A percentile compares a stretch with the other conserved stretches of the same genome.
Conservation (phyloP, 495 filamentous ascomycete species). For the Talaromyces adpressus region DNA sequence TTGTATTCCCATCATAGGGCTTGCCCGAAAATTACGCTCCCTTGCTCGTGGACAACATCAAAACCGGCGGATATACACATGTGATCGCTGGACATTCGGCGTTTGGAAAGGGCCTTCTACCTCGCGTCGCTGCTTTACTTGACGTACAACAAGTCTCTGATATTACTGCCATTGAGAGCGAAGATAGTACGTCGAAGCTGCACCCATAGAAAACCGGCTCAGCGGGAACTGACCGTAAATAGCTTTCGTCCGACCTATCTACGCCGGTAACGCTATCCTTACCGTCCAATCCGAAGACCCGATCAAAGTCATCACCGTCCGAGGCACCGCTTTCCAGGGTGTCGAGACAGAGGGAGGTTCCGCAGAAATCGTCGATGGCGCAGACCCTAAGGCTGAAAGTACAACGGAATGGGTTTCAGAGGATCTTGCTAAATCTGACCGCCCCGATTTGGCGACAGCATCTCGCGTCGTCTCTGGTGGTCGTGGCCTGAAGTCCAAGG, state of each 20-base stretch:
- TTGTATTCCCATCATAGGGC: constrained; percentile 44
- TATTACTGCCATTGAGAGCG: constrained; percentile 76
- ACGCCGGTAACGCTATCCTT: constrained; percentile 93
- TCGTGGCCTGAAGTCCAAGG: constrained; percentile 91
- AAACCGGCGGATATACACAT: constrained; percentile 87
- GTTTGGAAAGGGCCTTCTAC: constrained; percentile 93
- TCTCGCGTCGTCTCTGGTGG: constrained; percentile 87
- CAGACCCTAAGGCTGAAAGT: constrained; percentile 55
- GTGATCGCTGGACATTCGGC: constrained; percentile 86
- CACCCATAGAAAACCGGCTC: neutral
- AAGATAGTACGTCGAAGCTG: constrained; percentile 57
- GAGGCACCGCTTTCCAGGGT: constrained; percentile 78
- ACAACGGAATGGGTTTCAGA: constrained; percentile 88
- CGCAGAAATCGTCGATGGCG: constrained; percentile 39
- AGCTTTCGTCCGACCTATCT: constrained; percentile 93
- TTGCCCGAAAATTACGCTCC: constrained; percentile 94
- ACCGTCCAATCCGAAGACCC: constrained; percentile 88
- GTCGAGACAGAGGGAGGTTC: constrained; percentile 42
- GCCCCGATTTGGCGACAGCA: constrained; percentile 91
- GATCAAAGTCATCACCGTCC: constrained; percentile 85
- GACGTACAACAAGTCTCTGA: constrained; percentile 92
- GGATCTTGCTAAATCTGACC: constrained; percentile 83
- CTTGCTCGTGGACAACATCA: constrained; percentile 88
- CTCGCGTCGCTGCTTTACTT: constrained; percentile 89
- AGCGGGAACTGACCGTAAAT: neutral